Evolutionary conservation across 129 eudicot species (phyloP).

Genomic region (Dittrichia graveolens): DNA sequence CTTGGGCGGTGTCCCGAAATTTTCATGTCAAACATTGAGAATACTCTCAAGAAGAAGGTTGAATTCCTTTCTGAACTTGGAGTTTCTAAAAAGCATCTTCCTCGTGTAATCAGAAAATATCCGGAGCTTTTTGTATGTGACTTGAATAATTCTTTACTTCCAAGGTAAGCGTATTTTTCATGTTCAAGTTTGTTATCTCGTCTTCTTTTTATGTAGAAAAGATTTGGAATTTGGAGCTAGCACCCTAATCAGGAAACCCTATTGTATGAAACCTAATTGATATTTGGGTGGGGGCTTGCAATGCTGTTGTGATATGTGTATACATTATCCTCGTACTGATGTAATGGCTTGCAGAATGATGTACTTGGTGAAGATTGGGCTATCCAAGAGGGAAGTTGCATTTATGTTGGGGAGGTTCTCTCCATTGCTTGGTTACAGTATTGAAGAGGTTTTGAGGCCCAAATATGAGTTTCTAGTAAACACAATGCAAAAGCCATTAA

Average conservation of each 20-base stretch:
- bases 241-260: too few species aligned
- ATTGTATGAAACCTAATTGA: neutral
- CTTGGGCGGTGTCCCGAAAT: slow-evolving; percentile 82
- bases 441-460: slow-evolving; percentile 76
- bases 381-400: slow-evolving; percentile 62
- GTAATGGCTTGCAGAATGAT: slow-evolving; percentile 48
- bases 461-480: slow-evolving; percentile 64
- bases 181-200: neutral
- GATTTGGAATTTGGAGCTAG: too few species aligned
- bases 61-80: slow-evolving; percentile 62
- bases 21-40: slow-evolving; percentile 55
- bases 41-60: slow-evolving; percentile 64
- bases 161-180: slow-evolving; percentile 54
- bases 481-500: slow-evolving; percentile 70
- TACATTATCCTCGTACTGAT: neutral
- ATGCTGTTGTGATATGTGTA: neutral
- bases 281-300: neutral
- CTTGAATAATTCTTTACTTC: slow-evolving; percentile 58
- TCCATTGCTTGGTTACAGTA: slow-evolving; percentile 81
- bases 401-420: slow-evolving; percentile 76
- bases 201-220: neutral
- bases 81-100: slow-evolving; percentile 54
- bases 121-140: slow-evolving; percentile 83
- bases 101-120: slow-evolving; percentile 73
- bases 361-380: slow-evolving; percentile 65